Conservation (phyloP, 2,329 filamentous ascomycete species). For the Nigrospora sphaerica region DNA sequence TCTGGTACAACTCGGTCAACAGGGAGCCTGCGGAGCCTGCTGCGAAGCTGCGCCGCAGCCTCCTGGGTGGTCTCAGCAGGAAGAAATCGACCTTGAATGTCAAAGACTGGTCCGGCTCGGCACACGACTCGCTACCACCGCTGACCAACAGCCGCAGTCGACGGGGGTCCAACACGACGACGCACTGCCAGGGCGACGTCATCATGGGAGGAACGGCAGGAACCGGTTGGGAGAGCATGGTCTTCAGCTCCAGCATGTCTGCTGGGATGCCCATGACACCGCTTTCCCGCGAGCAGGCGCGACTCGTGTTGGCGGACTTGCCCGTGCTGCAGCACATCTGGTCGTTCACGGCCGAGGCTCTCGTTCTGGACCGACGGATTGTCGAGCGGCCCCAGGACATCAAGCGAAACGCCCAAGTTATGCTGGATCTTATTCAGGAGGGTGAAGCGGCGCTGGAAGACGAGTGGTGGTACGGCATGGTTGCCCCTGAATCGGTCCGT, state of each 20-base stretch:
- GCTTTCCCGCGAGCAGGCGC: conserved; percentile 42
- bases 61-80: conserved; percentile 45
- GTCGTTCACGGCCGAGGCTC: conserved; percentile 54
- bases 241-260: conserved; percentile 53
- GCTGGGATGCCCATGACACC: conserved; percentile 57
- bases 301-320: conserved; percentile 44
- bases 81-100: conserved; percentile 45
- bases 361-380: conserved; percentile 52
- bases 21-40: conserved; percentile 35
- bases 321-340: conserved; percentile 54
- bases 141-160: conserved; percentile 11
- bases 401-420: conserved; percentile 54
- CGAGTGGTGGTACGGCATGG: conserved; percentile 54
- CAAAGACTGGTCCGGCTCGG: conserved; percentile 16
- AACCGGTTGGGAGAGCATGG: conserved; percentile 27
- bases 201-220: conserved; percentile 8
- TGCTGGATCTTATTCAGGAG: conserved; percentile 58
- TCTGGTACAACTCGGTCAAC: conserved; percentile 48
- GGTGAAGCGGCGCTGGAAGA: conserved; percentile 53
- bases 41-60: conserved; percentile 39
- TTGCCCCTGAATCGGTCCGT: conserved; percentile 45
- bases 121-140: conserved; percentile 1
- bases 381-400: conserved; percentile 53
- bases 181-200: conserved; percentile 7
- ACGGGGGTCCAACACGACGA: conserved; percentile 19